A percentile compares a stretch with the other conserved stretches of the same genome.
These are phyloP conservation scores for Nothomitra cinnamomea DNA, from an alignment of 2,329 filamentous ascomycete genomes.

Conservation along the genomic window DNA sequence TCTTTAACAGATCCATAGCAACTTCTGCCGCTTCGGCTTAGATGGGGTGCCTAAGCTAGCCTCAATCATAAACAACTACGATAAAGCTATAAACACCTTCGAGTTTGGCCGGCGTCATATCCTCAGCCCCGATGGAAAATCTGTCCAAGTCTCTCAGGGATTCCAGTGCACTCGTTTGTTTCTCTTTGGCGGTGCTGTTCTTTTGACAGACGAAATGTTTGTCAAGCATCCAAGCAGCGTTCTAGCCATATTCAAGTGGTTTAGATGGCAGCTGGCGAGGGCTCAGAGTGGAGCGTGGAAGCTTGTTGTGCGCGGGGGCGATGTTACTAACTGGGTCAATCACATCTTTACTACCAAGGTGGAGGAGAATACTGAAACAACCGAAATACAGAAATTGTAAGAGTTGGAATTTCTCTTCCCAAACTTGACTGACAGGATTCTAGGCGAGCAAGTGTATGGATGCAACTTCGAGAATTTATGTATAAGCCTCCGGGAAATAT, in stretches of 20 bases:
- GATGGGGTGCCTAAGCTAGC: background rate
- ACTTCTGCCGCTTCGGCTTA: background rate
- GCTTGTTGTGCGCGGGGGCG: conserved; percentile 13
- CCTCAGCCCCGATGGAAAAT: background rate
- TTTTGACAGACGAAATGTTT: conserved; percentile 26
- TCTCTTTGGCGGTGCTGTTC: conserved; percentile 20
- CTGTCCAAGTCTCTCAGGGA: background rate
- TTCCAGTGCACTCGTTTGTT: conserved; percentile 18
- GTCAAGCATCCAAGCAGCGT: conserved; percentile 16
- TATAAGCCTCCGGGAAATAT: too few species aligned
- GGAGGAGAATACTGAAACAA: too few species aligned
- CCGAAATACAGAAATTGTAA: too few species aligned
- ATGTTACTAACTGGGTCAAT: too few species aligned
- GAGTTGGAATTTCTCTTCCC: too few species aligned
- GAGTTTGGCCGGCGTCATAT: background rate
- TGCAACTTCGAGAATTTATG: too few species aligned
- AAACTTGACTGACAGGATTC: too few species aligned
- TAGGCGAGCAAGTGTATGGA: too few species aligned
- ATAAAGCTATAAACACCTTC: background rate
- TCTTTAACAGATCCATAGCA: background rate
- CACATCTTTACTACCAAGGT: too few species aligned
- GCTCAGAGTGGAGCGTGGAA: conserved; percentile 20
- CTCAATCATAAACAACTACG: background rate
- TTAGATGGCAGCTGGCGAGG: conserved; percentile 12
- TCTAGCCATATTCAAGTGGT: conserved; percentile 22